phyloP scores from a whole-genome alignment of 345 rosid species.

The Salix viminalis region DNA sequence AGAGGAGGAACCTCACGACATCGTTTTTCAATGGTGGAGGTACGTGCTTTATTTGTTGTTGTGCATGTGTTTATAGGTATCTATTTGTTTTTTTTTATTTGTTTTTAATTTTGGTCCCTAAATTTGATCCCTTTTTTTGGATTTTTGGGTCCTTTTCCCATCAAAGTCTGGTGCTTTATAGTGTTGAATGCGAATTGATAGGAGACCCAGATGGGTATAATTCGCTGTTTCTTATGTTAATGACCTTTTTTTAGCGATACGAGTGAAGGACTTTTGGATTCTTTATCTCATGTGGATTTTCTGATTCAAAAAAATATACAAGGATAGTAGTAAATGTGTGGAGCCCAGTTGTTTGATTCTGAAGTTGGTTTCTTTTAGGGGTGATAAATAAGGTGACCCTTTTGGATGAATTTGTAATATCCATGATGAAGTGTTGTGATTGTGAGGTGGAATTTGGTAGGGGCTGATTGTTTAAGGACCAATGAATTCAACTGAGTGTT shows the following conservation, averaged over 20 bases:
- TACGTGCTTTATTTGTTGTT: not conserved
- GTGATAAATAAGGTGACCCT: not conserved
- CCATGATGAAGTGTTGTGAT: not conserved
- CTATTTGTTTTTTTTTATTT: not conserved
- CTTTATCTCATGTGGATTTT: not conserved
- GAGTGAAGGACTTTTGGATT: not conserved
- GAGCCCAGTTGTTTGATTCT: not conserved
- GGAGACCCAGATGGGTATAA: not conserved
- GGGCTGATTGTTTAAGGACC: not conserved
- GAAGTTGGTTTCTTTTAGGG: too few species aligned
- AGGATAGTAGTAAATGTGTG: not conserved
- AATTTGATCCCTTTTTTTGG: not conserved
- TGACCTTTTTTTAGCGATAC: not conserved
- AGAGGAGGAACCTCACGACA: constrained; percentile 31
- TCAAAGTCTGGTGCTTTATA: not conserved
- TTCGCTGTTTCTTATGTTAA: not conserved
- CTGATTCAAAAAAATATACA: not conserved
- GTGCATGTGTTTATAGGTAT: not conserved
- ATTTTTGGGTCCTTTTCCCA: not conserved
- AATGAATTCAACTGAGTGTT: not conserved
- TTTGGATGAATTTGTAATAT: not conserved
- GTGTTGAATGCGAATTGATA: not conserved
- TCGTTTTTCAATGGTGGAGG: constrained; percentile 48
- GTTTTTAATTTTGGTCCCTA: not conserved
- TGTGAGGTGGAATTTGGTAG: not conserved